Base-by-base conservation (phyloP, 805 yeast genomes). In the Hanseniaspora lindneri region DNA sequence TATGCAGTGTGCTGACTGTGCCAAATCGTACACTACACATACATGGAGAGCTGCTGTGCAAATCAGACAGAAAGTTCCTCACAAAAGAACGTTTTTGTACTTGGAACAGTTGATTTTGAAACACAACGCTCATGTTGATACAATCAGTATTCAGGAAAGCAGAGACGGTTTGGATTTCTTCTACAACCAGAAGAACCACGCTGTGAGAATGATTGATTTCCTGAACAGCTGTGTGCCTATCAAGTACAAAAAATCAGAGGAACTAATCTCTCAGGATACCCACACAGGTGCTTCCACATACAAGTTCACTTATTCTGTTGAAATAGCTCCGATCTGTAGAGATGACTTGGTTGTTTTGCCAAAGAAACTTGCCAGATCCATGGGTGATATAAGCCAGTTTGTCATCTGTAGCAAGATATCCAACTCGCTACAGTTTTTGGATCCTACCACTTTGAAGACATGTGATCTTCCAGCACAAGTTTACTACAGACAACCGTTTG, bases 21-120 rank as follows among this genome's bases (percentile, higher is more conserved):
- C 97, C 49, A 88, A 86, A 65, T 83, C 96, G 1, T 92, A 82
- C 60, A 92, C 99, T 28, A 83, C 94, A 24, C 86, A 92, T 66
- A 94, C 97, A 4, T 92, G 98, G 98, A 82, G 92, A 66, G 96
- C 99, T 28, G 78, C 89, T 25, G 95, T 94, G 32, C 99, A 92
- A 70, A 83, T 94, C 58, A 81, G 99, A 69, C 99, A 92, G 67
- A 92, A 94, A 64, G 98, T 92, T 32, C 77, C 85, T 16, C 98
- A 92, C 66, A 92, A 92, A 69, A 81, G 96, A 73, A 92, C 99
- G 8, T 89, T 92, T 65, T 75, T 89, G 64, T 92, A 85, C 61
- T 75, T 92, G 58, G 99, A 92, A 70, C 99, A 92, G 69, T 73
- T 94, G 65, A 92, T 92, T 58, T 73, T 92, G 66, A 87, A 74